Base-by-base conservation (phyloP, 352 stramenopile species). In the Pythium brachiatum region DNA sequence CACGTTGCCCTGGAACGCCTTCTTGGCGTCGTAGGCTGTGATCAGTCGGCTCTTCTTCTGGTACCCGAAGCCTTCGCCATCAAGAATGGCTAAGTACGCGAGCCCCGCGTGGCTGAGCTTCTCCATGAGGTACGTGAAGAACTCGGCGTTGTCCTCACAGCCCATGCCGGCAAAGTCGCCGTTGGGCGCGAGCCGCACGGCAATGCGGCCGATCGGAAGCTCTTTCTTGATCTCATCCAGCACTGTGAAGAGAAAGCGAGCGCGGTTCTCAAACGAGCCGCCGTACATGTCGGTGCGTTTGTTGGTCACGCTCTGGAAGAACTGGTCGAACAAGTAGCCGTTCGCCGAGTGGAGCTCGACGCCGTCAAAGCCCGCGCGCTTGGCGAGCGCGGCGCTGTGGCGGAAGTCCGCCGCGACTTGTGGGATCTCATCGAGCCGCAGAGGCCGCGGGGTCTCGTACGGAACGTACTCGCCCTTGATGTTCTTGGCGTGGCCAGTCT, bases 251-350 rank as follows among this genome's bases (percentile, higher is more conserved):
- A 90, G 61, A n/a, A 92, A 73, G 21, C 73, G 66, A 39, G 62
- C 58, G 26, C 83, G 76, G 59, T 90, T 92, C 55, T 92, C 82
- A 20, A 81, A 61, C 34, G 50, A 76, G 46, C 84, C 84, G 26
- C 84, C 86, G 52, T 94, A 95, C 47, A 74, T 53, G 70, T 94
- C 86, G 0, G 69, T 86, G 46, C 81, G 76, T 20, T 71, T 66
- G 70, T 96, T 96, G 52, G 61, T 58, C n/a, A 29, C 69, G 31
- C 61, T 62, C 59, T 88, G 72, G 9, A 96, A 66, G 64, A 94
- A 93, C 60, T 92, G 72, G 62, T 96, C 84, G 55, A 97, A 64
- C 20, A 97, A 66, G 60, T 97, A 97, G 12, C 88, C 90, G 62
- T 97, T 92, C 4, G 83, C 89, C 15, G 18, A 56, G 68, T 97